A percentile compares a stretch with the other conserved stretches of the same genome.
Evolutionary conservation across 768 basidiomycete species (phyloP).

Genomic region (Suillus americanus): DNA sequence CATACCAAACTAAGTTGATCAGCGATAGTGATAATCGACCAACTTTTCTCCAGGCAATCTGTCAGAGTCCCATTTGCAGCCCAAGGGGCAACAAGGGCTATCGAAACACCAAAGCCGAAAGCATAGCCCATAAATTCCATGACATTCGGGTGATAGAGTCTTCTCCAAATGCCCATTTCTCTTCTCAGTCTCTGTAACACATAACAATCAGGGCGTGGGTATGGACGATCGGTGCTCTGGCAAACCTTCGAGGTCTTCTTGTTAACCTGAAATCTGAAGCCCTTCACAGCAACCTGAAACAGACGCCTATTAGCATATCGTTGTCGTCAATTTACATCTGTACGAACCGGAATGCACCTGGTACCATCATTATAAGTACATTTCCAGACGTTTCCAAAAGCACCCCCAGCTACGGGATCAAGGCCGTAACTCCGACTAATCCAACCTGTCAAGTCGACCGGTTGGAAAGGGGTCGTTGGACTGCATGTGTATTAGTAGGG

Average conservation of each 20-base stretch:
- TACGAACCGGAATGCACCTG: not conserved
- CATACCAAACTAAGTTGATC: not conserved
- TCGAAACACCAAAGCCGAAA: conserved; percentile 20
- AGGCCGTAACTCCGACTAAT: conserved; percentile 1
- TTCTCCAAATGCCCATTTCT: conserved; percentile 25
- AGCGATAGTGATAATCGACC: not conserved
- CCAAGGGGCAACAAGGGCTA: conserved; percentile 24
- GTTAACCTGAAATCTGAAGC: conserved; percentile 3
- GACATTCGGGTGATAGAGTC: conserved; percentile 20
- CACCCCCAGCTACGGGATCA: conserved; percentile 2
- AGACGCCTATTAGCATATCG: not conserved
- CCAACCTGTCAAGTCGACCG: not conserved
- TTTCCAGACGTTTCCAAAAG: conserved; percentile 13
- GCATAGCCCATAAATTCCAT: conserved; percentile 23
- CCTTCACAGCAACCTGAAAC: conserved; percentile 14
- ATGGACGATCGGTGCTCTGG: not conserved
- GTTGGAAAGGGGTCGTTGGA: not conserved
- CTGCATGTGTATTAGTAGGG: not conserved
- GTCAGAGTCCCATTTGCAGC: conserved; percentile 18
- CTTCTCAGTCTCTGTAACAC: conserved; percentile 16
- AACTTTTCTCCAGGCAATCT: not conserved
- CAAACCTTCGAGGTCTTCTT: not conserved
- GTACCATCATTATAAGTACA: conserved; percentile 5
- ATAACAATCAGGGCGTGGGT: not conserved
- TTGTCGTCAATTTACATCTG: not conserved